Evolutionary conservation across 345 rosid genomes (phyloP).

Genomic region (Hypericum androsaemum): DNA sequence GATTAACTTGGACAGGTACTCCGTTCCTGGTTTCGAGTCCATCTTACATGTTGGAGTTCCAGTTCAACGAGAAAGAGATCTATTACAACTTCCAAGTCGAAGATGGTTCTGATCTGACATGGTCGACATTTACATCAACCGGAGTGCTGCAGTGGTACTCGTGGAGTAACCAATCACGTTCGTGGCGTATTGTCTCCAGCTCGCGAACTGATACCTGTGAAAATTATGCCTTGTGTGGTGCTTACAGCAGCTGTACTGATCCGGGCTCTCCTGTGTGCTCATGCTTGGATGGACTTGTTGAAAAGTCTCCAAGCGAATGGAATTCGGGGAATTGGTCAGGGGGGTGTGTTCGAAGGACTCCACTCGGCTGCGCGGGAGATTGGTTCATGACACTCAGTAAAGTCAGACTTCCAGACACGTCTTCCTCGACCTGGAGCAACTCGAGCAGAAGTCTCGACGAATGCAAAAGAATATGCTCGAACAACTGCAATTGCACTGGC

Average conservation of each 20-base stretch:
- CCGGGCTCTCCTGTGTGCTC: constrained; percentile 3
- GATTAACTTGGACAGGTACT: background rate
- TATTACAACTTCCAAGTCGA: background rate
- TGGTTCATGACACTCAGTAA: background rate
- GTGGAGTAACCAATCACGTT: background rate
- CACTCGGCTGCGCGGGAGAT: background rate
- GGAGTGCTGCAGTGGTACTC: background rate
- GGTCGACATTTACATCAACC: background rate
- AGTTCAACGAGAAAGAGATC: constrained; percentile 11
- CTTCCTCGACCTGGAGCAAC: background rate
- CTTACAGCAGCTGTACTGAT: constrained; percentile 6
- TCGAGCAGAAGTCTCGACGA: background rate
- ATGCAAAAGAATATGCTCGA: background rate
- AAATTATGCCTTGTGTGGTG: constrained; percentile 4
- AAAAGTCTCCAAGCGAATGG: background rate
- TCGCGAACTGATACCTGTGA: constrained; percentile 6
- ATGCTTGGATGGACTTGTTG: constrained; percentile 8
- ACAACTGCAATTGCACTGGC: background rate
- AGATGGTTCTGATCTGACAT: background rate
- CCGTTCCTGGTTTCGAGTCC: constrained; percentile 1
- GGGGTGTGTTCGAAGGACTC: constrained; percentile 10
- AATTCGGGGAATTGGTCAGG: background rate
- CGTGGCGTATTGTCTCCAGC: background rate
- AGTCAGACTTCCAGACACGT: constrained; percentile 1
- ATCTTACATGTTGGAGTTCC: background rate